Conservation (phyloP, 148 eudicot species). For the Fagopyrum homotropicum region DNA sequence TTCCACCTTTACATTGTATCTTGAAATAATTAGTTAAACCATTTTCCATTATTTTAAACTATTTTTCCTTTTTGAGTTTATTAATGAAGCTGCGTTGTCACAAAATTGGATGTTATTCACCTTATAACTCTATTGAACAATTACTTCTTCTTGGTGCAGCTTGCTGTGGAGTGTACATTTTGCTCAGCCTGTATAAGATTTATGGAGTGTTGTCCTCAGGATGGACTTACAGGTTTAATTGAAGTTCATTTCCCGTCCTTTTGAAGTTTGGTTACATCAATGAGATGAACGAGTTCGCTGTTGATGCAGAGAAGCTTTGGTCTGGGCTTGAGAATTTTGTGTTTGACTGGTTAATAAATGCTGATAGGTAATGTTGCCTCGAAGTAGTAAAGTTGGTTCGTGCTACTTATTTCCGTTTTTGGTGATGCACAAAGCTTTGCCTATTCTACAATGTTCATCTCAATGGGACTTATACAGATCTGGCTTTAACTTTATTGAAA, state of each 20-base stretch:
- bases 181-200: slow-evolving; percentile 98
- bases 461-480: background rate
- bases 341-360: slow-evolving; percentile 97
- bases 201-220: slow-evolving; percentile 97
- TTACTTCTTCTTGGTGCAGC: slow-evolving; percentile 36
- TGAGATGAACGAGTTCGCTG: slow-evolving; percentile 15
- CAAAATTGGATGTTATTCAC: background rate
- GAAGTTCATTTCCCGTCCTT: background rate
- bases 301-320: slow-evolving; percentile 88
- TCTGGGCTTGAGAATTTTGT: slow-evolving; percentile 95
- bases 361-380: slow-evolving; percentile 68
- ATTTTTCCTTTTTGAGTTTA: background rate
- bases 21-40: background rate
- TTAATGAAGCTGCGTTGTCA: background rate
- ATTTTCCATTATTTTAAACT: background rate
- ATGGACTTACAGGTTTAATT: slow-evolving; percentile 87
- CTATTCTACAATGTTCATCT: background rate
- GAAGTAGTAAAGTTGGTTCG: background rate
- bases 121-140: too few species aligned
- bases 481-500: too few species aligned
- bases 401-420: background rate
- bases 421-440: background rate
- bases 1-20: background rate
- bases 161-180: slow-evolving; percentile 98
- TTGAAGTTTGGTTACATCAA: background rate